Evolutionary conservation across 306 rosid genomes (phyloP).

Genomic region (Rosa lucieae): DNA sequence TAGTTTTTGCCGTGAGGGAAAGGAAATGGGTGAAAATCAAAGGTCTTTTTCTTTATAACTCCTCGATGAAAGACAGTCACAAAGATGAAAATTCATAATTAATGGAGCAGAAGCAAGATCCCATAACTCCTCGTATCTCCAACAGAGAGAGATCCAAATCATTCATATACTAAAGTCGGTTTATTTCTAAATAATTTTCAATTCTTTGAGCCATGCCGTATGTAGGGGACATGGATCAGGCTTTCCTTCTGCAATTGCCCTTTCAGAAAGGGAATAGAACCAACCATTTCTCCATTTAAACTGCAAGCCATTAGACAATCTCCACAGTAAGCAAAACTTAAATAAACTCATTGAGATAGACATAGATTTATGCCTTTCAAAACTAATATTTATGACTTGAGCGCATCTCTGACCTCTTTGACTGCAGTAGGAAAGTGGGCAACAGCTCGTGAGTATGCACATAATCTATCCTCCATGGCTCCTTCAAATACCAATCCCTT

Average conservation of each 20-base stretch:
- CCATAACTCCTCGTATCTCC: background rate
- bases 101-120: background rate
- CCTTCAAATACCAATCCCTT: constrained; percentile 69
- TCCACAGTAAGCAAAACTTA: constrained; percentile 7
- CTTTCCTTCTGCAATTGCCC: constrained; percentile 62
- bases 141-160: background rate
- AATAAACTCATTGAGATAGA: background rate
- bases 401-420: constrained; percentile 66
- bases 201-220: constrained; percentile 77
- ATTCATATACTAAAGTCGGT: background rate
- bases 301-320: constrained; percentile 42
- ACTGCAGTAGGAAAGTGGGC: constrained; percentile 97
- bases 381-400: background rate
- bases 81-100: background rate
- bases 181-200: constrained; percentile 50
- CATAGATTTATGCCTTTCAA: background rate
- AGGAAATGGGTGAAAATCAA: background rate
- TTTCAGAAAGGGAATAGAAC: constrained; percentile 77
- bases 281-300: constrained; percentile 98
- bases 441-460: constrained; percentile 84
- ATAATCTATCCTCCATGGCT: constrained; percentile 76
- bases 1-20: too few relatives aligned
- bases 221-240: constrained; percentile 89
- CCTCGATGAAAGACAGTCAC: background rate
- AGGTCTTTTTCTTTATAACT: background rate